Percentiles rank a stretch among this genome's conserved stretches.
Evolutionary conservation across 2,329 filamentous ascomycete species (phyloP).

Genomic region (Tolypocladium inflatum): DNA sequence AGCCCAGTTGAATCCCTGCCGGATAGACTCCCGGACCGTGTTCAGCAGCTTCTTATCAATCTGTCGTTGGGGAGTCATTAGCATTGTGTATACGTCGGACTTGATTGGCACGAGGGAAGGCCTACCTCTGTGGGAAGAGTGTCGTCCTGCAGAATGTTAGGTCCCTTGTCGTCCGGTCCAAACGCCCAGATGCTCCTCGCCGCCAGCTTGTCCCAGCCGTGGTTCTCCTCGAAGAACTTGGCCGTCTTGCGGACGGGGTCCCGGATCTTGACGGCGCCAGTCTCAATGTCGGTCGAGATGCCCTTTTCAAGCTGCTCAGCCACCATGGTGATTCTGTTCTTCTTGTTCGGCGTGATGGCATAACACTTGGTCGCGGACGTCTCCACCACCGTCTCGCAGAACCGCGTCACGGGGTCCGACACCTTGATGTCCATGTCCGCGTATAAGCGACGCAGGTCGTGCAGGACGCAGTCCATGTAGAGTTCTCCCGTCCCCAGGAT

Average conservation of each 20-base stretch:
- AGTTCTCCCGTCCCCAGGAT: constrained; percentile 91
- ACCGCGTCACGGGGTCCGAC: constrained; percentile 92
- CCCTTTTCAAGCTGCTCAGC: constrained; percentile 92
- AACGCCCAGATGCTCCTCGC: constrained; percentile 97
- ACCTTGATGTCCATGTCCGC: constrained; percentile 99
- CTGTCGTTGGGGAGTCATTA: constrained; percentile 22
- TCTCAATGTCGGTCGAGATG: constrained; percentile 90
- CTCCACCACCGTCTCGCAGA: constrained; percentile 96
- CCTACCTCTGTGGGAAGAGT: constrained; percentile 76
- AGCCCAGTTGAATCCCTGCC: constrained; percentile 95
- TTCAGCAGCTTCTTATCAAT: constrained; percentile 87
- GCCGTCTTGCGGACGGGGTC: constrained; percentile 89
- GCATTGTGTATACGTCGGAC: neutral
- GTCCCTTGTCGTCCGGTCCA: constrained; percentile 86
- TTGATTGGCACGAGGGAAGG: neutral
- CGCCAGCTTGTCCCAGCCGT: constrained; percentile 93
- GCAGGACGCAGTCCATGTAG: constrained; percentile 99
- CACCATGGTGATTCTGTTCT: constrained; percentile 98
- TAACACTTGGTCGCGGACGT: constrained; percentile 98
- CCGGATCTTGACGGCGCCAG: constrained; percentile 79
- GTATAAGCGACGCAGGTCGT: constrained; percentile 87
- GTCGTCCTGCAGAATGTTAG: constrained; percentile 95
- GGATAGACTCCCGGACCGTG: constrained; percentile 82
- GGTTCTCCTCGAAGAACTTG: constrained; percentile 94
- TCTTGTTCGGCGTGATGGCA: constrained; percentile 95